Evolutionary conservation across 352 stramenopile species (phyloP), one percentile per base, ranked within the genome.

Genomic region (Globisporangium cystogenes): DNA sequence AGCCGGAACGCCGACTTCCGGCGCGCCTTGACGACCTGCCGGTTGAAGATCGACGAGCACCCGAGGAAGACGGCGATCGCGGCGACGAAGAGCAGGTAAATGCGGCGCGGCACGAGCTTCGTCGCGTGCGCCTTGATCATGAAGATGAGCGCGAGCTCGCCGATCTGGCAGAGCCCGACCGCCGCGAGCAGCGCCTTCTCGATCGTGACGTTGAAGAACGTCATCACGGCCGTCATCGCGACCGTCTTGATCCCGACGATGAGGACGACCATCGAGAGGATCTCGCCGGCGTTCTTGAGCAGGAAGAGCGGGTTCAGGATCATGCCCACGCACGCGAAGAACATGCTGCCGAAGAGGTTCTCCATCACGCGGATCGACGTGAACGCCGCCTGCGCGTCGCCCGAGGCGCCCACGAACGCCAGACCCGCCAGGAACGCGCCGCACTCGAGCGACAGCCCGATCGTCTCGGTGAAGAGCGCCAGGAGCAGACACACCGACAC

Each of bases 81-180:
- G 29, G 76, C 82, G 7, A 95, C 71, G 41, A 93, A 91, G 1
- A 93, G 63, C 57, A 95, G 50, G 60, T 95, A 95, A 29, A 87
- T 80, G 35, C 76, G 78, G 7, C 84, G 77, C 2, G 84, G 90
- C 1, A 95, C 77, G 37, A 95, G 82, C 52, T 92, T 75, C 27
- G 80, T 88, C 6, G 79, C 72, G 44, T 93, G 84, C 29, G 84
- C 82, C 48, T 95, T 95, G 74, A 93, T 95, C 76, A 95, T 95
- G 55, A 95, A 95, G 62, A 95, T 93, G 24, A 95, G 72, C 35
- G 84, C 80, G 15, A 95, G 62, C 51, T 95, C 84, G 15, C 84
- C 84, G 51, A 95, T 87, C 42, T 95, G 84, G 40, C 80, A 95
- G 15, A 95, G 60, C 18, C 80, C 81, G 3, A 90, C 64, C 18